phyloP scores from a whole-genome alignment of 116 monocot species.

The Cymodocea nodosa region DNA sequence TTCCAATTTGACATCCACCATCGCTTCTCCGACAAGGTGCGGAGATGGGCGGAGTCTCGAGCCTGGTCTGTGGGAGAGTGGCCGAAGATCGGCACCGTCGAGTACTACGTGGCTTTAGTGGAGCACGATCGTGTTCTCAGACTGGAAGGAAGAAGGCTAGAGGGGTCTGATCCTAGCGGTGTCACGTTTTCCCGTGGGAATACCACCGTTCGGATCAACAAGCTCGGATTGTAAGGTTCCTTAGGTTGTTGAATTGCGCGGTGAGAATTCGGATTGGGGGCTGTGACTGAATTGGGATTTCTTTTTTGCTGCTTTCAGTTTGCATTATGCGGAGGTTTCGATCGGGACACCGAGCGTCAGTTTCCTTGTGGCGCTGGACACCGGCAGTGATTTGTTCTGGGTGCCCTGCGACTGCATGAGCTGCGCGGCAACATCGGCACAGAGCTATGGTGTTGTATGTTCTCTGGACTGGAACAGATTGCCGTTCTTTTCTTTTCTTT shows the following conservation, averaged over 20 bases:
- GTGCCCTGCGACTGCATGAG: slow-evolving; percentile 66
- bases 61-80: slow-evolving; percentile 23
- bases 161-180: not conserved
- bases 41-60: slow-evolving; percentile 38
- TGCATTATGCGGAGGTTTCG: slow-evolving; percentile 63
- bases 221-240: slow-evolving; percentile 65
- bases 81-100: slow-evolving; percentile 41
- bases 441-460: too few relatives aligned
- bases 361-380: slow-evolving; percentile 82
- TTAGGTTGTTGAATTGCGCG: not conserved
- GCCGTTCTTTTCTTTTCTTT: too few relatives aligned
- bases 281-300: not conserved
- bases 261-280: not conserved
- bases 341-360: slow-evolving; percentile 58
- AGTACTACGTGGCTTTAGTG: slow-evolving; percentile 63
- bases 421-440: slow-evolving; percentile 30
- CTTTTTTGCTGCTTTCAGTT: slow-evolving; percentile 18
- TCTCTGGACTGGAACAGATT: too few relatives aligned
- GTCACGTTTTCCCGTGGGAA: slow-evolving; percentile 65
- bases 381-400: slow-evolving; percentile 84
- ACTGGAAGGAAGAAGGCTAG: slow-evolving; percentile 1
- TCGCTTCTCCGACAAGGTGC: slow-evolving; percentile 61
- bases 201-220: slow-evolving; percentile 36
- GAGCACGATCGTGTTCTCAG: slow-evolving; percentile 35
- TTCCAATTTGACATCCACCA: slow-evolving; percentile 62